These are phyloP conservation scores for Gremmenia infestans DNA, from an alignment of 2,329 filamentous ascomycete species.

Conservation along the genomic window DNA sequence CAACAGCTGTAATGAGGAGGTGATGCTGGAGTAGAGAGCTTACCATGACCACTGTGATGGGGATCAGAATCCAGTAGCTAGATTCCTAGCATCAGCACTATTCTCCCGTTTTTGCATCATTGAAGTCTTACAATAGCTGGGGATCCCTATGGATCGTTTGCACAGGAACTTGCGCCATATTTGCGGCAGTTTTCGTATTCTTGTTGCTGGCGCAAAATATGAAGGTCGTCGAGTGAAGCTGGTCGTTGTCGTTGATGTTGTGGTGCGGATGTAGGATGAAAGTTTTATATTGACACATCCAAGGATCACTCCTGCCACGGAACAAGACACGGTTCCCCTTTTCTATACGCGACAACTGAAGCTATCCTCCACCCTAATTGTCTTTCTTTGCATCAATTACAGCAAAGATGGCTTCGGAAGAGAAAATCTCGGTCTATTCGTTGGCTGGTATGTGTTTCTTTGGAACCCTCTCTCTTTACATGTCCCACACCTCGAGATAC, in stretches of 20 bases:
- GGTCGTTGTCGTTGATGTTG: constrained; percentile 22
- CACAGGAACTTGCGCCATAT: constrained; percentile 78
- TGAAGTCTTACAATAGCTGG: constrained; percentile 76
- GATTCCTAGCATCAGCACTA: constrained; percentile 26
- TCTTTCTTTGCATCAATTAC: background rate
- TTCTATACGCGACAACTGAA: constrained; percentile 6
- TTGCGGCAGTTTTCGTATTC: constrained; percentile 21
- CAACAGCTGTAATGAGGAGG: background rate
- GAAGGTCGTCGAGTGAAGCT: constrained; percentile 4
- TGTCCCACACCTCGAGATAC: background rate
- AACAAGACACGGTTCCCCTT: constrained; percentile 32
- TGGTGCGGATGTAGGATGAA: constrained; percentile 4
- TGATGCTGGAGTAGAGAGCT: constrained; percentile 9
- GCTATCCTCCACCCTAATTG: background rate
- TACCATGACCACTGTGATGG: constrained; percentile 96
- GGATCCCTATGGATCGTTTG: constrained; percentile 99
- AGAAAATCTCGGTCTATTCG: constrained; percentile 30
- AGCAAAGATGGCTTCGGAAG: constrained; percentile 27
- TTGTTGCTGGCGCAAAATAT: constrained; percentile 1
- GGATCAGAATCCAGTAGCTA: constrained; percentile 98
- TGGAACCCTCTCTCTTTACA: background rate
- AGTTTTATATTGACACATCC: constrained; percentile 23
- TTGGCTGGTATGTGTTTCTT: constrained; percentile 25
- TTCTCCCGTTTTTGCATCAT: constrained; percentile 6
- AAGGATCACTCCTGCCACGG: constrained; percentile 14